Evolutionary conservation across 257 asterid species (phyloP).

Genomic region (Leonotis leonurus): DNA sequence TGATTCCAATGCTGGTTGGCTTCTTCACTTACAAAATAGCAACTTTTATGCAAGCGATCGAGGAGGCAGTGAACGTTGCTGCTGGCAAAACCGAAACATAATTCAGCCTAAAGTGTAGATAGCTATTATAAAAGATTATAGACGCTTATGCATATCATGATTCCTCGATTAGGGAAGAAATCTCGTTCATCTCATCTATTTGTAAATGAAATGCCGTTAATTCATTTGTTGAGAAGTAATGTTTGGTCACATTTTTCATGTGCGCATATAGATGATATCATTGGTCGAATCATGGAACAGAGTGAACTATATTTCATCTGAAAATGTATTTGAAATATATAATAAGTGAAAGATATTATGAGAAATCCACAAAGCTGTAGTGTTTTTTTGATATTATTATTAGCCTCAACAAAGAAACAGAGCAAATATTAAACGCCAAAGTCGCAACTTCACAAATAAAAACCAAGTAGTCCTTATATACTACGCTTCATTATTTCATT

Average conservation of each 20-base stretch:
- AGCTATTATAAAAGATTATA: not conserved
- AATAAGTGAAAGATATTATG: not conserved
- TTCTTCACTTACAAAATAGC: slow-evolving; percentile 93
- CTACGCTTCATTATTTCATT: not conserved
- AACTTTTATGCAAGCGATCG: slow-evolving; percentile 63
- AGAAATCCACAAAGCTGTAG: slow-evolving; percentile 3
- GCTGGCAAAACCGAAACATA: slow-evolving; percentile 33
- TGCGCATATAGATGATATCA: no score
- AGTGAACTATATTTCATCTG: not conserved
- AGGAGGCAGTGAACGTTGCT: slow-evolving; percentile 40
- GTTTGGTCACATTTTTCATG: not conserved
- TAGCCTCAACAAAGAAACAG: not conserved
- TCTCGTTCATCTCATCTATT: not conserved
- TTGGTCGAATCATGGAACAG: no score
- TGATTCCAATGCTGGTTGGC: slow-evolving; percentile 91
- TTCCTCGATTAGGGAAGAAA: no score
- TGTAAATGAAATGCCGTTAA: not conserved
- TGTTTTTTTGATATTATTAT: not conserved
- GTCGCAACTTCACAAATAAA: not conserved
- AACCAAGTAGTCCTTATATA: not conserved
- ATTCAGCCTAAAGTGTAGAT: not conserved
- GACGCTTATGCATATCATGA: not conserved
- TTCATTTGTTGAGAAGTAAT: not conserved
- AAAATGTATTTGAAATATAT: not conserved
- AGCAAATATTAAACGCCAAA: not conserved